A percentile compares a stretch with the other conserved stretches of the same genome.
phyloP scores from a whole-genome alignment of 2,329 filamentous ascomycete species.

The Cercospora sojina region DNA sequence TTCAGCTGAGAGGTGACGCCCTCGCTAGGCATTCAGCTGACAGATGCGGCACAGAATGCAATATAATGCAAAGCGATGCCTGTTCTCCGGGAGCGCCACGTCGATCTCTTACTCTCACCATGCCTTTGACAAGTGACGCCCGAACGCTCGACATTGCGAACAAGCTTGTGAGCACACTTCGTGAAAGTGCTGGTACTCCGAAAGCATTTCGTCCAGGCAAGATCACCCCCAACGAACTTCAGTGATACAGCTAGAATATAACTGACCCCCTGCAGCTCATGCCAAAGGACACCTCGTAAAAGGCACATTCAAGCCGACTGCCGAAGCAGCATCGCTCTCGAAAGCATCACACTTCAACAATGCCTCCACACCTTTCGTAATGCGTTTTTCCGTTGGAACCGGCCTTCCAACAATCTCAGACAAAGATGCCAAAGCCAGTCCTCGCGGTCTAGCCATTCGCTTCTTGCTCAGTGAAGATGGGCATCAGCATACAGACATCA shows the following conservation, averaged over 20 bases:
- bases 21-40: neutral
- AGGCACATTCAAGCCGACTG: conserved; percentile 54
- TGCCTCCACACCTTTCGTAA: conserved; percentile 27
- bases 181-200: conserved; percentile 30
- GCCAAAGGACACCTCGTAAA: conserved; percentile 54
- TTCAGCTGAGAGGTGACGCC: neutral
- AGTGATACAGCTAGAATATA: no score
- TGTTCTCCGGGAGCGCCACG: neutral
- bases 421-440: conserved; percentile 28
- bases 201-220: conserved; percentile 30
- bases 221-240: no score
- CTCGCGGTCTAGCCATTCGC: conserved; percentile 50
- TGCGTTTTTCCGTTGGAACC: conserved; percentile 33
- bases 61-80: neutral
- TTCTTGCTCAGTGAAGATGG: conserved; percentile 46
- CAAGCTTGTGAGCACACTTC: conserved; percentile 27
- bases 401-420: conserved; percentile 33
- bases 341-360: conserved; percentile 31
- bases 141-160: conserved; percentile 25
- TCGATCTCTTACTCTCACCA: conserved; percentile 1
- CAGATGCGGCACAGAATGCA: neutral
- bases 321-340: conserved; percentile 45
- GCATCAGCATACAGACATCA: conserved; percentile 56
- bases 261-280: conserved; percentile 45
- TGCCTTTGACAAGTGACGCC: conserved; percentile 30